A percentile compares a stretch with the other conserved stretches of the same genome.
Evolutionary conservation across 805 yeast species (phyloP).

Genomic region (Kodamaea fukazawae): DNA sequence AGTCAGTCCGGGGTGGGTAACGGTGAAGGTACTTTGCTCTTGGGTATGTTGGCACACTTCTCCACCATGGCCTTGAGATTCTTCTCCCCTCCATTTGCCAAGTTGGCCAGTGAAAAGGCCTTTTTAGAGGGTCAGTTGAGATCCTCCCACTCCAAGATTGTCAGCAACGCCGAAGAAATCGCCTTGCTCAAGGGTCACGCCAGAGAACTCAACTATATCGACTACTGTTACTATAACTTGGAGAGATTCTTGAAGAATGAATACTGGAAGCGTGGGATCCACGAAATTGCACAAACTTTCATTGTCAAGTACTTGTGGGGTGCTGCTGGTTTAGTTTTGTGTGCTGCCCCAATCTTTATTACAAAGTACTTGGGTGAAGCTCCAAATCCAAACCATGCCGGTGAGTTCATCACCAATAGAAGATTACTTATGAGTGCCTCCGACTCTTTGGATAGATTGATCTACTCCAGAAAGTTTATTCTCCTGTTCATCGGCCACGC

Average conservation of each 20-base stretch:
- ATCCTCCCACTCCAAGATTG: slow-evolving; percentile 76
- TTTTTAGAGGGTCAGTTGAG: slow-evolving; percentile 82
- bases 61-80: slow-evolving; percentile 72
- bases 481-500: slow-evolving; percentile 85
- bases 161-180: slow-evolving; percentile 78
- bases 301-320: slow-evolving; percentile 94
- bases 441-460: slow-evolving; percentile 82
- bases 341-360: slow-evolving; percentile 85
- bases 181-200: slow-evolving; percentile 81
- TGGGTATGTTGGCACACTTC: slow-evolving; percentile 77
- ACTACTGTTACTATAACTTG: slow-evolving; percentile 75
- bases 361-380: slow-evolving; percentile 48
- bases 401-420: slow-evolving; percentile 87
- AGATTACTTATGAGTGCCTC: slow-evolving; percentile 80
- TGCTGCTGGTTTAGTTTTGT: slow-evolving; percentile 84
- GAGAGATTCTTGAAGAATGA: slow-evolving; percentile 76
- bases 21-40: slow-evolving; percentile 73
- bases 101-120: slow-evolving; percentile 70
- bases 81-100: slow-evolving; percentile 89
- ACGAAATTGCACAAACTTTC: slow-evolving; percentile 83
- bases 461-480: slow-evolving; percentile 78
- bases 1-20: slow-evolving; percentile 62
- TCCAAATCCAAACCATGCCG: slow-evolving; percentile 52
- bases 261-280: slow-evolving; percentile 70
- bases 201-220: slow-evolving; percentile 74